Percentiles rank a stretch among this genome's conserved stretches.
These are phyloP conservation scores for Russula earlei DNA, from an alignment of 768 basidiomycete species.

Conservation along the genomic window DNA sequence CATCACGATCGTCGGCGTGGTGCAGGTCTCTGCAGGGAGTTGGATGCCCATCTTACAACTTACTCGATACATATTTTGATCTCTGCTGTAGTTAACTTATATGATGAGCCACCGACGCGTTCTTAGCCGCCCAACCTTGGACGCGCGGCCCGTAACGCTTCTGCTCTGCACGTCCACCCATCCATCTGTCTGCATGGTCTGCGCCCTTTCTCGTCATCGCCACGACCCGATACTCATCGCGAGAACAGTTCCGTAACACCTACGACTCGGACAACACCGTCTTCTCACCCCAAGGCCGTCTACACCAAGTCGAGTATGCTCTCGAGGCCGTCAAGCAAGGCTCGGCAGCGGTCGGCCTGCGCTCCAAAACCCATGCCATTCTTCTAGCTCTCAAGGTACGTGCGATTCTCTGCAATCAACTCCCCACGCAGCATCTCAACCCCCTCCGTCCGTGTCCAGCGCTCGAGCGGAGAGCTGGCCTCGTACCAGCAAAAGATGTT, in stretches of 20 bases:
- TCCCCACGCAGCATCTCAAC: too few relatives aligned
- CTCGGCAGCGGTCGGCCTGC: slow-evolving; percentile 93
- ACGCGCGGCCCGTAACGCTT: slow-evolving; percentile 6
- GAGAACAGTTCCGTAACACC: slow-evolving; percentile 75
- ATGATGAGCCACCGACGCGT: too few relatives aligned
- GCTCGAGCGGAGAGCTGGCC: slow-evolving; percentile 95
- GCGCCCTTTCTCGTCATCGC: neutral
- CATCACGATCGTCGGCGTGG: neutral
- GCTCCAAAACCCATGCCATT: slow-evolving; percentile 91
- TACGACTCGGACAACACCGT: slow-evolving; percentile 99
- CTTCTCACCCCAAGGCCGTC: slow-evolving; percentile 90
- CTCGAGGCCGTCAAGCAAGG: slow-evolving; percentile 99
- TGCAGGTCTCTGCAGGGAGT: slow-evolving; percentile 2
- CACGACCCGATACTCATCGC: neutral
- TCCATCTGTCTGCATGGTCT: neutral
- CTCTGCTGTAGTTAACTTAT: too few relatives aligned
- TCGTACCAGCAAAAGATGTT: slow-evolving; percentile 99
- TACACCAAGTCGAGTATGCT: slow-evolving; percentile 98
- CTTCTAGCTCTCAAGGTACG: slow-evolving; percentile 86
- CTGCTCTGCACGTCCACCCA: neutral
- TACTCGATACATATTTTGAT: neutral
- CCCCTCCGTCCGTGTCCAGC: slow-evolving; percentile 39
- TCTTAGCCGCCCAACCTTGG: too few relatives aligned
- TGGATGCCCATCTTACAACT: slow-evolving; percentile 17
- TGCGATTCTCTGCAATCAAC: neutral